Percentiles rank a stretch among this genome's conserved stretches.
These are phyloP conservation scores for Bertia moriformis DNA, from an alignment of 2,329 filamentous ascomycete species.

Conservation along the genomic window DNA sequence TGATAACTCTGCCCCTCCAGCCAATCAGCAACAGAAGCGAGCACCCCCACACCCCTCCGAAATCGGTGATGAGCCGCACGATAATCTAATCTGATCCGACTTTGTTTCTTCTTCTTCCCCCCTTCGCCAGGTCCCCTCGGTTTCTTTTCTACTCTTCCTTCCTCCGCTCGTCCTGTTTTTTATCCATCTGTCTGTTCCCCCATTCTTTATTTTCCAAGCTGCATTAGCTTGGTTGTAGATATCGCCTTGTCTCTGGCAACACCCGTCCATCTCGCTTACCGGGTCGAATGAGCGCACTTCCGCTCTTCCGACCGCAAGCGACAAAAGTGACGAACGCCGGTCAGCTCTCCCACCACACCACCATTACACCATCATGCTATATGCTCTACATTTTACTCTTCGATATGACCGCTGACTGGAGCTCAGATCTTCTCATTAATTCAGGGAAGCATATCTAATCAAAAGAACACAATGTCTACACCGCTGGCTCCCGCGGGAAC, in stretches of 20 bases:
- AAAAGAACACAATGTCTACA: background rate
- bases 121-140: no score
- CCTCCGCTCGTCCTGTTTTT: background rate
- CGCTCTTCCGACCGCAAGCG: background rate
- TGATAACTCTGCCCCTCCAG: no score
- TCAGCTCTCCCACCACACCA: background rate
- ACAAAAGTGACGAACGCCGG: background rate
- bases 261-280: background rate
- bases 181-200: background rate
- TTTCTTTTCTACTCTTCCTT: background rate
- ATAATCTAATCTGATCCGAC: slow-evolving; percentile 1
- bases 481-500: no score
- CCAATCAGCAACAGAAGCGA: no score
- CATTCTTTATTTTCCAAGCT: background rate
- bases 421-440: background rate
- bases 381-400: background rate
- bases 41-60: background rate
- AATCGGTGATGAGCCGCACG: background rate
- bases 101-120: background rate
- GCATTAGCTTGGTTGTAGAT: background rate
- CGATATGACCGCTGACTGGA: background rate
- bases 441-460: background rate
- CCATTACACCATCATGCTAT: background rate
- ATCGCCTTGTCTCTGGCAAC: background rate
- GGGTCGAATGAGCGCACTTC: background rate